Evolutionary conservation across 2,329 filamentous ascomycete genomes (phyloP).

Genomic region (Cytospora leucostoma): DNA sequence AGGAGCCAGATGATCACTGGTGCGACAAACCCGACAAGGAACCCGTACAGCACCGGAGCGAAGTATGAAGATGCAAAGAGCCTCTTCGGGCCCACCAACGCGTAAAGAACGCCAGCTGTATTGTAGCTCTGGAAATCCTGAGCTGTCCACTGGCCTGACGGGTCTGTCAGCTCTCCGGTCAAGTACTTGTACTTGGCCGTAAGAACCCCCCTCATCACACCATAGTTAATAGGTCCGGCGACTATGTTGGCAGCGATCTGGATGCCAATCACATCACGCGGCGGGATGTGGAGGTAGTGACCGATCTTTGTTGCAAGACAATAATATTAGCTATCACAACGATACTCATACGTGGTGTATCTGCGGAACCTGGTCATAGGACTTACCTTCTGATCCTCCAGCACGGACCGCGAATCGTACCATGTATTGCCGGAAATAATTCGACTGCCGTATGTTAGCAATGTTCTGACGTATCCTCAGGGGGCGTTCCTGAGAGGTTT

Average conservation of each 20-base stretch:
- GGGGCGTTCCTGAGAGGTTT: not conserved
- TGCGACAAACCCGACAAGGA: constrained; percentile 24
- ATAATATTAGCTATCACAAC: not conserved
- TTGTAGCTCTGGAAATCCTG: constrained; percentile 29
- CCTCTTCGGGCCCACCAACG: constrained; percentile 29
- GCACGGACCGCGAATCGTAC: constrained; percentile 27
- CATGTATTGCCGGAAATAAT: constrained; percentile 30
- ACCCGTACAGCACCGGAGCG: constrained; percentile 29
- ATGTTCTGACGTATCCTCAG: not conserved
- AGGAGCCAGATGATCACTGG: constrained; percentile 28
- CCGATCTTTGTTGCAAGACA: constrained; percentile 4
- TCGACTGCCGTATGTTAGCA: not conserved
- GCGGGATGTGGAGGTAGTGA: constrained; percentile 29
- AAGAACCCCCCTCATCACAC: constrained; percentile 29
- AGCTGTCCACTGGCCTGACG: constrained; percentile 29
- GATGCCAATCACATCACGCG: constrained; percentile 30
- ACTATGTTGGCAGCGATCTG: constrained; percentile 30
- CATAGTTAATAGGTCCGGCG: constrained; percentile 30
- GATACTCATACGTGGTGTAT: not conserved
- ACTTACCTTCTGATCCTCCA: constrained; percentile 30
- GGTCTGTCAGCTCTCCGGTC: constrained; percentile 25
- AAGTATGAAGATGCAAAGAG: constrained; percentile 29
- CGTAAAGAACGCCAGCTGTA: constrained; percentile 29
- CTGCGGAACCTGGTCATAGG: not conserved
- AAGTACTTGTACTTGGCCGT: constrained; percentile 28